Evolutionary conservation across 805 yeast species (phyloP), one percentile per base, ranked within the genome.

Genomic region (Lachancea sp.): DNA sequence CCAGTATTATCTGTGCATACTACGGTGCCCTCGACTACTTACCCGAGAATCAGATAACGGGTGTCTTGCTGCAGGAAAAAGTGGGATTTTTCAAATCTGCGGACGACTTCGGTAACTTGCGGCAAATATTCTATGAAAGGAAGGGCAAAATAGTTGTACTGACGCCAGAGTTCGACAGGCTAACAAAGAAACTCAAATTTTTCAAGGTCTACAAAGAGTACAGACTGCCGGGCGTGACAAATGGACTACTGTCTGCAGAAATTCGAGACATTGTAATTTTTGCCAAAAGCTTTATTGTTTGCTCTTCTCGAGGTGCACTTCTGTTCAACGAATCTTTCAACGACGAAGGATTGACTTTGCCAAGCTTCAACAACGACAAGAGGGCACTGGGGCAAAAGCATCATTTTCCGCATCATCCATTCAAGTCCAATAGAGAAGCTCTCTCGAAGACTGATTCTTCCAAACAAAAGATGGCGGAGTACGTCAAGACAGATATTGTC

Each of bases 71-170:
- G 12, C 69, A 73, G 51, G 78, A 79, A 60, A 64, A 78, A 58
- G 79, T 80, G 0, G 63, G 75, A 1, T 80, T 75, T 50, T 89
- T 85, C 64, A 75, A 74, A 39, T 67, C 84, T 48, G 96, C 93
- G 0, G 75, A 71, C 26, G 87, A 89, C 58, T 73, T 79, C 47
- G 79, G 78, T 12, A 61, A 71, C 78, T 50, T 77, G 70, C 35
- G 71, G 77, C 73, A 62, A 81, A 46, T 77, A 73, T 55, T 75
- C 72, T 61, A 77, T 79, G 63, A 78, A 75, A 56, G 72, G 67
- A 65, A 79, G 71, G 61, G 72, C 68, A 44, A 64, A 70, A 55
- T 64, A 60, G 41, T 70, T 75, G 30, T 75, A 72, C 16, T 63
- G 16, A 62, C 67, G 3, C 67, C 68, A 1, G 68, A 65, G 40